phyloP scores from a whole-genome alignment of 2,329 filamentous ascomycete genomes.

The Pseudopithomyces maydicus region DNA sequence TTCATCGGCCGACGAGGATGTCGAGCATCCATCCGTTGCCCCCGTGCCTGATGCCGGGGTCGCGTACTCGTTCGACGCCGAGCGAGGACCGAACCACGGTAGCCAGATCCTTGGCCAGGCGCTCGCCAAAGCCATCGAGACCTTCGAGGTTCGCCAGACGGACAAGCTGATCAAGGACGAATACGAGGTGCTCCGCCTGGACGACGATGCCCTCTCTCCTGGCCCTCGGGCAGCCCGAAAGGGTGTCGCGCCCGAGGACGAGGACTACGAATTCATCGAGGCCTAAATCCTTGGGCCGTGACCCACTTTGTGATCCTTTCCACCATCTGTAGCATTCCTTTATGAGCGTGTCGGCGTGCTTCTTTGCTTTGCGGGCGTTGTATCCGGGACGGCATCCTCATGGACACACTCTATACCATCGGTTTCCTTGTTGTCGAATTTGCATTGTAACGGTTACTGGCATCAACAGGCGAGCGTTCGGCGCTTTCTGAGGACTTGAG shows the following conservation, averaged over 20 bases:
- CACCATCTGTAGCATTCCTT: conserved; percentile 10
- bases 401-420: conserved; percentile 23
- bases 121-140: conserved; percentile 62
- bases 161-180: conserved; percentile 65
- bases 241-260: conserved; percentile 42
- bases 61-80: conserved; percentile 60
- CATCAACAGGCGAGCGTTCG: conserved; percentile 49
- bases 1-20: conserved; percentile 52
- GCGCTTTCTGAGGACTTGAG: conserved; percentile 51
- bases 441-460: conserved; percentile 41
- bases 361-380: conserved; percentile 24
- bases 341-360: conserved; percentile 28
- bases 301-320: conserved; percentile 8
- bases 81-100: conserved; percentile 56
- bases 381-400: conserved; percentile 20
- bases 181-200: conserved; percentile 59
- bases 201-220: conserved; percentile 46
- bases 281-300: conserved; percentile 17
- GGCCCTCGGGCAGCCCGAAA: conserved; percentile 33
- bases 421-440: conserved; percentile 22
- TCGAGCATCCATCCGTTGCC: conserved; percentile 51
- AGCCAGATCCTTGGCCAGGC: conserved; percentile 63
- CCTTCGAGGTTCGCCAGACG: conserved; percentile 64
- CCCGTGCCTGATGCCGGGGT: conserved; percentile 55
- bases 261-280: conserved; percentile 50